phyloP scores from a whole-genome alignment of 225 moss, liverwort and hornwort species.

The Polytrichum formosum region DNA sequence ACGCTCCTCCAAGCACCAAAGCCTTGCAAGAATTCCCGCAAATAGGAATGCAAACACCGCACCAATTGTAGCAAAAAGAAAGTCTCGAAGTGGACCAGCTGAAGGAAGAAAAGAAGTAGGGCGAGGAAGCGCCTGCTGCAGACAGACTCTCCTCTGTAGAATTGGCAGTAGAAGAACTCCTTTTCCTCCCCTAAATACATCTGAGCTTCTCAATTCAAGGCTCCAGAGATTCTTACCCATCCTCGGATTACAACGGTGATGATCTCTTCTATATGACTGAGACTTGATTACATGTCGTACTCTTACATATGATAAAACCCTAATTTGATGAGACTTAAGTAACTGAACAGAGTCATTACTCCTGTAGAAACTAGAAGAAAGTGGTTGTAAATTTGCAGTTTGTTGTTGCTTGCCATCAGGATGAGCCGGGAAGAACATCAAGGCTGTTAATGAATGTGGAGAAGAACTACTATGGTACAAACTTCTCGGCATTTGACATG shows the following conservation, averaged over 20 bases:
- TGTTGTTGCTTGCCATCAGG: background rate
- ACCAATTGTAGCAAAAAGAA: constrained; percentile 73
- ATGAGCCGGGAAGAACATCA: constrained; percentile 1
- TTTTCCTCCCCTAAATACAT: constrained; percentile 4
- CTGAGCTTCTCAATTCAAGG: background rate
- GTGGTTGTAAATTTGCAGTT: background rate
- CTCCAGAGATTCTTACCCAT: constrained; percentile 17
- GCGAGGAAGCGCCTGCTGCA: constrained; percentile 35
- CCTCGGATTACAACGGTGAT: constrained; percentile 3
- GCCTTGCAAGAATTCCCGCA: constrained; percentile 67
- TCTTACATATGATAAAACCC: constrained; percentile 15
- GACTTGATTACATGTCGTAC: constrained; percentile 1
- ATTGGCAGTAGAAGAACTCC: background rate
- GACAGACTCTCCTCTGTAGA: constrained; percentile 7
- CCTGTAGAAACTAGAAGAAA: constrained; percentile 11
- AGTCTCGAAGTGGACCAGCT: constrained; percentile 82
- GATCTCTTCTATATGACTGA: constrained; percentile 3
- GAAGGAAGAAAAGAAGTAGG: constrained; percentile 53
- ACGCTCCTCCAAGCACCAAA: constrained; percentile 79
- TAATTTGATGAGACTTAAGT: constrained; percentile 19
- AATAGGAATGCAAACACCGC: constrained; percentile 71
- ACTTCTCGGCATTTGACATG: constrained; percentile 21
- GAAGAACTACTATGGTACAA: constrained; percentile 10
- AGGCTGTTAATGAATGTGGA: constrained; percentile 16
- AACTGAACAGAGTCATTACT: constrained; percentile 11